Base-by-base conservation (phyloP, 139 green algal species). In the Chlorella sp. region DNA sequence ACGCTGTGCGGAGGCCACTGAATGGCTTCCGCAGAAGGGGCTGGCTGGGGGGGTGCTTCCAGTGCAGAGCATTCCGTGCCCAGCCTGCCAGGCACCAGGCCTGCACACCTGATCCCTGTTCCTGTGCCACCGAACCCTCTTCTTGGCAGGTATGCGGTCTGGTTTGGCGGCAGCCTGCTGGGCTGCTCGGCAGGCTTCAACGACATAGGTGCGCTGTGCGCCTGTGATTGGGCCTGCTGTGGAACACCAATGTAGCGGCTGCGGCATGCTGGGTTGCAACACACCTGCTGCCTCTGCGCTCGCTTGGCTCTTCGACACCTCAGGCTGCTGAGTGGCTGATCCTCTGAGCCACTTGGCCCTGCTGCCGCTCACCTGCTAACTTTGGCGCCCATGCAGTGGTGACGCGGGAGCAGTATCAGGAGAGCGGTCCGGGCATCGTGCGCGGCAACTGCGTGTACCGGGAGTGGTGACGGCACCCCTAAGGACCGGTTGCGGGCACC, bases 81-180 rank as follows among this genome's bases (percentile, higher is more conserved):
- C n/a, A n/a, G 46, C 46, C 46, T 54, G 7, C 11, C 46, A 11
- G 11, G 11, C 11, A 54, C 46, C 46, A 54, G 14, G 51, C 51
- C 51, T 60, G 51, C 51, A n/a, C n/a, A n/a, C n/a, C n/a, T n/a
- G n/a, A n/a, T n/a, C n/a, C n/a, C n/a, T n/a, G n/a, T n/a, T n/a
- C 46, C 7, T 54, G 7, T 54, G 46, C 46, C 11, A 17, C 8
- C 7, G 7, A 17, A 11, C 46, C 46, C 7, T 11, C 11, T 54
- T 7, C 46, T 54, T 16, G 13, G 51, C 51, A 60, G 51, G 68
- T 93, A 89, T 75, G 94, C 94, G 20, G 94, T 94, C 17, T 96
- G 93, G 94, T 95, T 96, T 86, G 94, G 94, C 3, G 94, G 92
- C 70, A 92, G 84, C 72, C 83, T 97, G 48, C 76, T 97, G 65